Conservation (phyloP, 2,329 filamentous ascomycete genomes). For the Diaporthe citriasiana region DNA sequence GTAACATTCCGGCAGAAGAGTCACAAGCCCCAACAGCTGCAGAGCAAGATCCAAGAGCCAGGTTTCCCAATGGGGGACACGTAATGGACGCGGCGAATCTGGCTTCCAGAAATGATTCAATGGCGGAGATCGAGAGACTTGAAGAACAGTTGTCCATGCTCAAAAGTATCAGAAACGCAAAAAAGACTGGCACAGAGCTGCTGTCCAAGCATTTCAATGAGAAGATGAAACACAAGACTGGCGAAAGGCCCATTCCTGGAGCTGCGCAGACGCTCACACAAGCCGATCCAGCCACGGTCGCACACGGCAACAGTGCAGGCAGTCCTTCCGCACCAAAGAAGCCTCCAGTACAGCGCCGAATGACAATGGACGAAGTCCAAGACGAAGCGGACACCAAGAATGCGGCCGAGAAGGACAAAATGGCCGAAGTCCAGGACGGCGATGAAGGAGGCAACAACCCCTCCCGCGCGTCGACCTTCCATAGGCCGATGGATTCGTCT, state of each 20-base stretch:
- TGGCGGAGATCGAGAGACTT: background rate
- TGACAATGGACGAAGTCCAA: background rate
- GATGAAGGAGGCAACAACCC: background rate
- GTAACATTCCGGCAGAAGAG: too few species aligned
- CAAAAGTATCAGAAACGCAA: background rate
- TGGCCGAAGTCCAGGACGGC: background rate
- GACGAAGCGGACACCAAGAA: background rate
- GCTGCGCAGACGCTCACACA: background rate
- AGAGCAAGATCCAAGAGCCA: background rate
- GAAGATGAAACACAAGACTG: background rate
- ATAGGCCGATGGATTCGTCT: background rate
- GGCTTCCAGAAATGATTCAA: background rate
- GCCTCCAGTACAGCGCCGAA: background rate
- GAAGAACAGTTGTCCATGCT: background rate
- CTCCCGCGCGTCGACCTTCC: background rate
- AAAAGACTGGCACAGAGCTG: background rate
- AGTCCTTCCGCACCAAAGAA: too few species aligned
- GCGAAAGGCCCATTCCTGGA: too few species aligned
- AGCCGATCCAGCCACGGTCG: background rate
- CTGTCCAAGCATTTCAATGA: background rate
- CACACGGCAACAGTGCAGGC: background rate
- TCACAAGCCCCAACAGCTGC: background rate
- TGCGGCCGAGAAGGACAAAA: background rate
- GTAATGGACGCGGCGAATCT: background rate
- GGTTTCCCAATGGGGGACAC: too few species aligned